Percentiles rank a stretch among this genome's conserved stretches.
phyloP scores from a whole-genome alignment of 179 eudicot species.

The Monotropa hypopitys region DNA sequence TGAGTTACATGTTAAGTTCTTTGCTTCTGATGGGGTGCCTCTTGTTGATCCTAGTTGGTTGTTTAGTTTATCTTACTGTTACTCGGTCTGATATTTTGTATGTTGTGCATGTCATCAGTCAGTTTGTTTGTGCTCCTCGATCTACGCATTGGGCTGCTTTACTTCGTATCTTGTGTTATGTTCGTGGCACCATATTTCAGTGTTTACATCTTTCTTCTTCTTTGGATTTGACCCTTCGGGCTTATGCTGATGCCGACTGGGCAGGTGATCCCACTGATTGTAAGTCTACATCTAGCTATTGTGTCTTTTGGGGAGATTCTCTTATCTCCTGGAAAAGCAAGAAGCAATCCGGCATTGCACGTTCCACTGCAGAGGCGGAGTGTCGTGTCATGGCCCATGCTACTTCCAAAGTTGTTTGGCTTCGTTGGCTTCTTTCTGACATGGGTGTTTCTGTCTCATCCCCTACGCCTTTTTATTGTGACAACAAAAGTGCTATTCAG shows the following conservation, averaged over 20 bases:
- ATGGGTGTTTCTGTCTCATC: no score
- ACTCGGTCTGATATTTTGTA: no score
- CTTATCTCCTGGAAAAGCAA: no score
- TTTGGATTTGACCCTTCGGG: no score
- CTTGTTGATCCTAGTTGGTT: no score
- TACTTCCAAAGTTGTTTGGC: not conserved
- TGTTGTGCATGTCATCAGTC: no score
- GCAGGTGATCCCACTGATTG: not conserved
- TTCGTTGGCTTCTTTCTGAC: not conserved
- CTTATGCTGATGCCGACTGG: not conserved
- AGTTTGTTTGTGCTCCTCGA: not conserved
- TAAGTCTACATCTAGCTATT: not conserved
- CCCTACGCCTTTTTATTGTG: not conserved
- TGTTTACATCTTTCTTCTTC: not conserved
- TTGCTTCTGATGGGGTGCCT: no score
- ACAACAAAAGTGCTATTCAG: not conserved
- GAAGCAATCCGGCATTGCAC: no score
- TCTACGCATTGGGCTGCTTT: not conserved
- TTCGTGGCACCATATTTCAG: not conserved
- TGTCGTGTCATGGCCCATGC: no score
- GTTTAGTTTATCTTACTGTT: no score
- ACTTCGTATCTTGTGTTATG: not conserved
- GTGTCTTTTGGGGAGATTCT: not conserved
- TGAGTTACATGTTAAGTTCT: not conserved
- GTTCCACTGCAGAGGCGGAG: no score